Percentiles rank a stretch among this genome's conserved stretches.
These are phyloP conservation scores for Xanthoconium purpureum DNA, from an alignment of 768 basidiomycete genomes.

Conservation along the genomic window DNA sequence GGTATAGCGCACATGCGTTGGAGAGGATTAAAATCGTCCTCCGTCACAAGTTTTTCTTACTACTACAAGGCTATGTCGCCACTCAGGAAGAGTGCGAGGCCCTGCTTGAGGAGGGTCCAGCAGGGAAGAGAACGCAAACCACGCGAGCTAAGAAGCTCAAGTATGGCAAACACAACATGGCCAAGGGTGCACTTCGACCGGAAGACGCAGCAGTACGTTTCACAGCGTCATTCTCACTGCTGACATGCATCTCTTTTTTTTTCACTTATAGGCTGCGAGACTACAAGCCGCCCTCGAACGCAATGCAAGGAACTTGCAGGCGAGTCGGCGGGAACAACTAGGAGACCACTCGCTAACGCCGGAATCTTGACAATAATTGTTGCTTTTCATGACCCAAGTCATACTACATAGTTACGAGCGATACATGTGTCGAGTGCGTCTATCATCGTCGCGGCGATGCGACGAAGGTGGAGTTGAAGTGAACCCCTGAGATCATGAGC, in stretches of 20 bases:
- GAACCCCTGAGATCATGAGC: conserved; percentile 32
- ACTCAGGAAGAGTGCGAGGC: conserved; percentile 72
- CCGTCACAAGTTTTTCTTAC: conserved; percentile 80
- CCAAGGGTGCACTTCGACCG: conserved; percentile 76
- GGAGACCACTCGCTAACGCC: conserved; percentile 21
- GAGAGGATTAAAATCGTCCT: conserved; percentile 83
- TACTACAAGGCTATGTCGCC: conserved; percentile 68
- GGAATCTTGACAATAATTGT: conserved; percentile 12
- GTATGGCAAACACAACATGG: conserved; percentile 82
- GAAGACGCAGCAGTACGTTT: conserved; percentile 76
- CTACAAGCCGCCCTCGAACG: conserved; percentile 63
- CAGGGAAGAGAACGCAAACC: conserved; percentile 32
- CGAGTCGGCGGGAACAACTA: conserved; percentile 25
- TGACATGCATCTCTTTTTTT: background rate
- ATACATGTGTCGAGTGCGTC: conserved; percentile 21
- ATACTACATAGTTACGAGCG: conserved; percentile 19
- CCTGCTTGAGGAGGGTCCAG: conserved; percentile 44
- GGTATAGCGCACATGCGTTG: conserved; percentile 76
- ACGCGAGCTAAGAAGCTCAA: conserved; percentile 51
- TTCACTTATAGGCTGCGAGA: conserved; percentile 56
- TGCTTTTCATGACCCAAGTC: conserved; percentile 13
- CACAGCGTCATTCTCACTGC: background rate
- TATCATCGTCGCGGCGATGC: background rate
- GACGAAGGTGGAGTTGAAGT: background rate
- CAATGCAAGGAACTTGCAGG: conserved; percentile 31